A percentile compares a stretch with the other conserved stretches of the same genome.
phyloP scores from a whole-genome alignment of 106 monocot species.

The Acorus calamus region DNA sequence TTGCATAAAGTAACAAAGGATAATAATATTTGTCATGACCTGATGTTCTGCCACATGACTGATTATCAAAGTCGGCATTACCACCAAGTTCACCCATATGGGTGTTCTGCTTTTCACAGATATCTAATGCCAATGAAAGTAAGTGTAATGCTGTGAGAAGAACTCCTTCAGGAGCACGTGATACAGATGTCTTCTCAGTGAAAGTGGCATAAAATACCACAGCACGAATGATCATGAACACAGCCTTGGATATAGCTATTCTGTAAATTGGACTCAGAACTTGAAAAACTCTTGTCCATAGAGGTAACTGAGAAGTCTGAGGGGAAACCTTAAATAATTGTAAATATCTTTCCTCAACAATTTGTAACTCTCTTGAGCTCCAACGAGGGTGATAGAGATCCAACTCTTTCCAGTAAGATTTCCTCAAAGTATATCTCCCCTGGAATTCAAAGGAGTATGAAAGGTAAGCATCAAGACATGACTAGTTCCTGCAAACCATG shows the following conservation, averaged over 20 bases:
- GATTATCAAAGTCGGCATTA: not conserved
- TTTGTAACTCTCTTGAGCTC: conserved; percentile 75
- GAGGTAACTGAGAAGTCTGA: conserved; percentile 62
- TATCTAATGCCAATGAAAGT: conserved; percentile 64
- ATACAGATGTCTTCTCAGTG: conserved; percentile 30
- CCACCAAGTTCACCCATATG: not conserved
- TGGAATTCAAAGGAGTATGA: conserved; percentile 11
- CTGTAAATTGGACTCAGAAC: conserved; percentile 47
- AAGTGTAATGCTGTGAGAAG: conserved; percentile 81
- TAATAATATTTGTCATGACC: not conserved
- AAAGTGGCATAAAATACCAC: conserved; percentile 73
- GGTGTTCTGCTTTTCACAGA: conserved; percentile 36
- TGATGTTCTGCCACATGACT: not conserved
- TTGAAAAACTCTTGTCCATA: conserved; percentile 52
- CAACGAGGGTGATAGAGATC: conserved; percentile 95
- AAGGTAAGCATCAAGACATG: not conserved
- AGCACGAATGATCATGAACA: conserved; percentile 45
- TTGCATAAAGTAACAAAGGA: not conserved
- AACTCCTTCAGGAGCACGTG: conserved; percentile 73
- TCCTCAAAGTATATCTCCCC: conserved; percentile 82
- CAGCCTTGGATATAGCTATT: conserved; percentile 63
- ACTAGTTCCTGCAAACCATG: no score
- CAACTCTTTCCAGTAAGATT: conserved; percentile 71
- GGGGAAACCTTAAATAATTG: conserved; percentile 61
- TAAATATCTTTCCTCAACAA: conserved; percentile 83